Evolutionary conservation across 208 protist genomes (phyloP), one percentile per base, ranked within the genome.

Genomic region (Crithidia sp.): DNA sequence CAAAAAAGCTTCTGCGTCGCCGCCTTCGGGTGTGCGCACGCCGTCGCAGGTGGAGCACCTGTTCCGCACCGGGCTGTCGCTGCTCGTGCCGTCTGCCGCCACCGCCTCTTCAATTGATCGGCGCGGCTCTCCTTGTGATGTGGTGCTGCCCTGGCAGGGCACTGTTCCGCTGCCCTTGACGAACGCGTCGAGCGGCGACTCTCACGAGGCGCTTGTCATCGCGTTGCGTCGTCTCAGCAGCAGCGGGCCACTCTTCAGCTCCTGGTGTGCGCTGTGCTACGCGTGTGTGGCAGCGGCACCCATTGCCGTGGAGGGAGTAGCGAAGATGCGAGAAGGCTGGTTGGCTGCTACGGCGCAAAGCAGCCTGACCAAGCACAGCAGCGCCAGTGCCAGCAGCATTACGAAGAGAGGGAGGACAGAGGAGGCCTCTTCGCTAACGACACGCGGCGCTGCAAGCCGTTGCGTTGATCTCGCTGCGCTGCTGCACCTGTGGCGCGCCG

Each of bases 181-280:
- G 28, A 28, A 28, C 28, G 28, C 28, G 28, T 28, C 28, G 28
- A 28, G 28, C 28, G 28, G 28, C 28, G 28, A 28, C 28, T 28
- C 28, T 1, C 14, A 56, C 40, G 56, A n/a, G 19, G 13, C 13
- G 43, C 6, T 73, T 19, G 36, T 53, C 12, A 28, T 17, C n/a
- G 67, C 67, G 12, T 45, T 79, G 36, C 19, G 12, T 6, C 16
- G 14, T 17, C 61, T 79, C 40, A 72, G 66, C 52, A 19, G 40
- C 5, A 14, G 44, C 44, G 74, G 74, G 0, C 74, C 74, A 36
- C 74, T 79, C 39, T 79, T 79, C 67, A 79, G 67, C 47, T 41
- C 74, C 41, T 79, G 74, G 74, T 79, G 74, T 39, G 57, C 74
- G 2, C 52, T 79, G 53, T 67, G 50, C 39, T 79, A 67, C 45